Base-by-base conservation (phyloP, 2,329 filamentous ascomycete species). In the Fusarium redolens region DNA sequence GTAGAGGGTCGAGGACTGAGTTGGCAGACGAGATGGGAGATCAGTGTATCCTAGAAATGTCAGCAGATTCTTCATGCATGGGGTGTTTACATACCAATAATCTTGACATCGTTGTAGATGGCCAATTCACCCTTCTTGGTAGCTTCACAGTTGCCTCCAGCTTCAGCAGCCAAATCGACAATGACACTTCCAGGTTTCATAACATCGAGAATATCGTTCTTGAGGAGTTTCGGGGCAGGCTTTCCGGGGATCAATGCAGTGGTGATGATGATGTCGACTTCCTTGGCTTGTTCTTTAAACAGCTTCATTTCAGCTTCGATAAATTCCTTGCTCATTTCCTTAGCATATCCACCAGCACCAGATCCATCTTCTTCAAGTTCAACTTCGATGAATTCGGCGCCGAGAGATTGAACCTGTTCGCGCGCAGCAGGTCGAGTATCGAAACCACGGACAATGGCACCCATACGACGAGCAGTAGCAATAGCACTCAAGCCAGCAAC, bases 251-350 rank as follows among this genome's bases (percentile, higher is more conserved):
- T 97, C 76, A 97, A 82, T n/a, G 95, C 95, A 3, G 95, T 97
- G 3, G 94, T 97, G 79, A 97, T 93, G 69, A 97, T 93, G 71
- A 97, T 97, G 81, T 97, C 94, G 57, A 97, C 94, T 43, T 97
- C 95, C 66, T 90, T 89, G 69, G 92, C 93, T 81, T 97, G 95
- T 75, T 96, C 92, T 79, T 93, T 91, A 83, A 97, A 97, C 0
- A 97, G 87, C 81, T 93, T 95, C 94, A 97, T 97, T 81, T 97
- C 94, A 10, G 94, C 94, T 68, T 94, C 93, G 80, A 96, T 94
- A 78, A 97, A 97, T 74, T 96, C 94, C 78, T 96, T 95, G 61
- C 93, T 96, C 94, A 97, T 97, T 79, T 95, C 93, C 79, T 97
- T 97, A 59, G 93, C 94, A 78, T 97, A 97, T 20, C 95, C 95